These are phyloP conservation scores for Kalanchoe fedtschenkoi DNA, from an alignment of 164 flowering plant genomes.

Conservation along the genomic window DNA sequence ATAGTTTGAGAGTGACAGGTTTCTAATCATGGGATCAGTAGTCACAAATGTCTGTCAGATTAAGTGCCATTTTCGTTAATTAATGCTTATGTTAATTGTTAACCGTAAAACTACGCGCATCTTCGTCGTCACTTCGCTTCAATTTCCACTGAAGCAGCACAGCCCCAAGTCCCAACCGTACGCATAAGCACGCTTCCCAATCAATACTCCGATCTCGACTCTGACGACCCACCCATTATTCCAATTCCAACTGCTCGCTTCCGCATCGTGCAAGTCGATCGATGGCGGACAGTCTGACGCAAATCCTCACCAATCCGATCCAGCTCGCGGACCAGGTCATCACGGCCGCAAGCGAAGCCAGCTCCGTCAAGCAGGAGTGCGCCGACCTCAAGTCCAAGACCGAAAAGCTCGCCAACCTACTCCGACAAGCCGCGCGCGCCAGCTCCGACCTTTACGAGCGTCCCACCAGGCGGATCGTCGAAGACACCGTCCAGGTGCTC, in stretches of 20 bases:
- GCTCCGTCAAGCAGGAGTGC: neutral
- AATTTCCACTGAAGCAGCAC: too few relatives aligned
- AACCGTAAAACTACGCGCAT: too few relatives aligned
- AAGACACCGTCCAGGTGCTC: neutral
- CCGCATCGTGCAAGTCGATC: neutral
- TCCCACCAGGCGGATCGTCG: neutral
- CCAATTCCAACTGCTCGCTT: neutral
- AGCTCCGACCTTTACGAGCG: slow-evolving; percentile 5
- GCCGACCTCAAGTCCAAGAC: neutral
- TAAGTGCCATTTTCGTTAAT: too few relatives aligned
- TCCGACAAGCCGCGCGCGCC: neutral
- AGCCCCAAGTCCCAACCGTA: too few relatives aligned
- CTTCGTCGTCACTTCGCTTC: too few relatives aligned
- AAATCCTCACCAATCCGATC: neutral
- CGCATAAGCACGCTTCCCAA: too few relatives aligned
- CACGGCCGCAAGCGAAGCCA: neutral
- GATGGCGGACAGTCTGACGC: neutral
- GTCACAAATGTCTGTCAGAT: too few relatives aligned
- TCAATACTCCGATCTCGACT: too few relatives aligned
- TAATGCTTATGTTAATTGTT: too few relatives aligned
- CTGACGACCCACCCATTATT: neutral
- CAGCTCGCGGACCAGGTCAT: neutral
- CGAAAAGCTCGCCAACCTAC: neutral
- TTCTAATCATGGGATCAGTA: too few relatives aligned
- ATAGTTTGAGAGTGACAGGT: too few relatives aligned